Evolutionary conservation across 169 alveolate species (phyloP), one percentile per base, ranked within the genome.

Genomic region (Cyclospora cayetanensis): DNA sequence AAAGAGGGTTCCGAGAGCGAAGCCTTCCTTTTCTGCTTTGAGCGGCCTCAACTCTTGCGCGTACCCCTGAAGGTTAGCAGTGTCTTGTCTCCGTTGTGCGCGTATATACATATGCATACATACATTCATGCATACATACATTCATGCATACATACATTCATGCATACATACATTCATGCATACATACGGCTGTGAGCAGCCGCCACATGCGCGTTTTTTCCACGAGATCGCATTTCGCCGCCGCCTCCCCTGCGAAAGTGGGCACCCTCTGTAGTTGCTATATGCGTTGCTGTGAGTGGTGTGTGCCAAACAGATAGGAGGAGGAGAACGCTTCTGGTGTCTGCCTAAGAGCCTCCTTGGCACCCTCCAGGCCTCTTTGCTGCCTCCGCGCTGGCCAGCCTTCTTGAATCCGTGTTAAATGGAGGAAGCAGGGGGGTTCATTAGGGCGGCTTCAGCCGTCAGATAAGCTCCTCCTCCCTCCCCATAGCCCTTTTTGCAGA

Each of bases 11-110:
- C 20, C 20, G 79, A 4, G 25, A 34, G 79, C 42, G 79, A 7
- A 1, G 25, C 18, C 41, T 7, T 66, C 2, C 1, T 25, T 4
- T n/a, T 66, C 3, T 2, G 3, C 35, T 34, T 66, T 11, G 42
- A 66, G 35, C 2, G 22, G 41, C 79, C 79, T 4, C 79, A 66
- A 12, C 35, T 25, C 18, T 12, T 66, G 12, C 25, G 79, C 20
- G 79, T 66, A 2, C 79, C 79, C 2, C 18, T 66, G 35, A 66
- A 66, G 79, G 79, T 65, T n/a, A n/a, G n/a, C n/a, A n/a, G n/a
- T n/a, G n/a, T n/a, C n/a, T n/a, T n/a, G n/a, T n/a, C n/a, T n/a
- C n/a, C n/a, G n/a, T n/a, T n/a, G n/a, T n/a, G n/a, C n/a, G n/a
- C n/a, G n/a, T n/a, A n/a, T n/a, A n/a, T n/a, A n/a, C n/a, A n/a